These are phyloP conservation scores for Paspalum vaginatum DNA, from an alignment of 176 grass and related monocot genomes.

Conservation along the genomic window DNA sequence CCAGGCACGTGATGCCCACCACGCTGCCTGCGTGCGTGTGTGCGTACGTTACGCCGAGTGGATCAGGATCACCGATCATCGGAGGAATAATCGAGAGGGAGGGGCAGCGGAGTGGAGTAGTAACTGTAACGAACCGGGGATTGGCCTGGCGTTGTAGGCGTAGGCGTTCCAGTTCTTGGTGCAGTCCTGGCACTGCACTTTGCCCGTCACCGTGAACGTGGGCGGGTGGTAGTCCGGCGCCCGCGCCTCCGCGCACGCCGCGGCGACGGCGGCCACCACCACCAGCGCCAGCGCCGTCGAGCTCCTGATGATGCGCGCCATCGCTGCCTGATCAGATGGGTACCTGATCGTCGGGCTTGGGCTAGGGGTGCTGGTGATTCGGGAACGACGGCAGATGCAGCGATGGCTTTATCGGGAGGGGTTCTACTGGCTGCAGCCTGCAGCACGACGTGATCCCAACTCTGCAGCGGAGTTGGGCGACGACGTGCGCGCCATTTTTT, in stretches of 20 bases:
- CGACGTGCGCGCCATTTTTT: conserved; percentile 3
- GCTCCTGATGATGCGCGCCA: conserved; percentile 23
- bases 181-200: conserved; percentile 90
- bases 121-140: conserved; percentile 45
- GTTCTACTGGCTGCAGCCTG: too few relatives aligned
- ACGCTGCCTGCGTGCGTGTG: conserved; percentile 29
- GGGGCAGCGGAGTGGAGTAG: not conserved
- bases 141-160: conserved; percentile 55
- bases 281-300: conserved; percentile 31
- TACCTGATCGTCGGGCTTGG: too few relatives aligned
- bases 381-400: not conserved
- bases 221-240: conserved; percentile 15
- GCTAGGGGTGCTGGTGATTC: too few relatives aligned
- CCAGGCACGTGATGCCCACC: conserved; percentile 73
- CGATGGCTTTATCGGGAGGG: not conserved
- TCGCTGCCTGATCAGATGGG: not conserved
- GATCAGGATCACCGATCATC: not conserved
- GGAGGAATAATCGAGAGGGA: too few relatives aligned
- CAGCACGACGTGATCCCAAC: conserved; percentile 22
- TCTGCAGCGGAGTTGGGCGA: not conserved
- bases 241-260: conserved; percentile 22
- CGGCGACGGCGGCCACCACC: not conserved
- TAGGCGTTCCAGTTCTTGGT: conserved; percentile 74
- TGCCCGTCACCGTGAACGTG: conserved; percentile 62
- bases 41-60: too few relatives aligned